phyloP scores from a whole-genome alignment of 2,329 filamentous ascomycete species.

The Exophiala oligosperma region DNA sequence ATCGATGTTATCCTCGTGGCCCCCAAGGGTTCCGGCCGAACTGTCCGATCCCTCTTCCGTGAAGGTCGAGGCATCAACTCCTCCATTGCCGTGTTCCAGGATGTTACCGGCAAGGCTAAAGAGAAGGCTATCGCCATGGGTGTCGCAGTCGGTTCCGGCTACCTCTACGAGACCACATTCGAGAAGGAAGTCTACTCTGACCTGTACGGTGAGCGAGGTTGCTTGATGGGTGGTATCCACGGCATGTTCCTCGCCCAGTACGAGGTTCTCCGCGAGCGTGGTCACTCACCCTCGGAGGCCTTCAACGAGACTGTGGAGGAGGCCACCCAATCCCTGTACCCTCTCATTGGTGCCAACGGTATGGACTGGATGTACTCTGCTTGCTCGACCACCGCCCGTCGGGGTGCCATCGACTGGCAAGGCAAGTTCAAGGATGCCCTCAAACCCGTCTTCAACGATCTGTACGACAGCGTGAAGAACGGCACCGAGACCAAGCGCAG shows the following conservation, averaged over 20 bases:
- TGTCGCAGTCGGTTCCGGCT: conserved; percentile 94
- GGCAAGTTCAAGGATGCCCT: conserved; percentile 95
- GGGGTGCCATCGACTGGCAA: conserved; percentile 98
- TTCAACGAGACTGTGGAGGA: conserved; percentile 99
- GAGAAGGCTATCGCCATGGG: conserved; percentile 97
- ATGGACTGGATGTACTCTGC: conserved; percentile 99
- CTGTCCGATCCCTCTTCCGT: conserved; percentile 96
- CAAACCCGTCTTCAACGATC: conserved; percentile 97
- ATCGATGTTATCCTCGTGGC: conserved; percentile 99
- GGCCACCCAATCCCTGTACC: conserved; percentile 97
- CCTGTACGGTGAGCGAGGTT: conserved; percentile 99
- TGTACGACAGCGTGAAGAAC: conserved; percentile 89
- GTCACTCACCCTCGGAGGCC: conserved; percentile 95
- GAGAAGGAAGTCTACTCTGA: conserved; percentile 99
- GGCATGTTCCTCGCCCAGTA: conserved; percentile 99
- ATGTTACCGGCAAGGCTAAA: conserved; percentile 95
- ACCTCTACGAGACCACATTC: conserved; percentile 99
- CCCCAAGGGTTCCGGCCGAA: conserved; percentile 98
- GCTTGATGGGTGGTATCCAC: conserved; percentile 99
- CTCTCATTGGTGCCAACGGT: conserved; percentile 92
- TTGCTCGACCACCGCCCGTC: conserved; percentile 97
- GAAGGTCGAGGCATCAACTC: conserved; percentile 99
- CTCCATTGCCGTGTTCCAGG: conserved; percentile 96
- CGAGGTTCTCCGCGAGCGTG: conserved; percentile 98
- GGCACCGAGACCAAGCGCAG: conserved; percentile 95